Percentiles rank a stretch among this genome's conserved stretches.
Evolutionary conservation across 1,284 basidiomycete genomes (phyloP).

Genomic region (Ustilago vetiveriae): DNA sequence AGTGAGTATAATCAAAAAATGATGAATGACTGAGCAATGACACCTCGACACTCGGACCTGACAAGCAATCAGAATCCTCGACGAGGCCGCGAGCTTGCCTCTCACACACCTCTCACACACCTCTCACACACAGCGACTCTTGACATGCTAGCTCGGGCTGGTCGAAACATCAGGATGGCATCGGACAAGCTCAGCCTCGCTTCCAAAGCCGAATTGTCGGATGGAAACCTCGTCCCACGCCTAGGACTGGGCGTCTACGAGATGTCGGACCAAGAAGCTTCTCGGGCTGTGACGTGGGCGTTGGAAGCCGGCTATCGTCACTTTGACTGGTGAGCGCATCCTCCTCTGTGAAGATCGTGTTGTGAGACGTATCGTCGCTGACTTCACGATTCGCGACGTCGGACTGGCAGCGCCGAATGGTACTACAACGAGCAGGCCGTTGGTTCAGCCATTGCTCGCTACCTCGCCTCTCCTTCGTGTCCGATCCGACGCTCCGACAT

Average conservation of each 20-base stretch:
- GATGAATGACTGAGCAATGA: neutral
- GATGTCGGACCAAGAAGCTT: constrained; percentile 25
- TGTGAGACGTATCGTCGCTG: too few relatives aligned
- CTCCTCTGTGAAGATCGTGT: neutral
- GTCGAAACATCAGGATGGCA: constrained; percentile 3
- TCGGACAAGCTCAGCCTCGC: constrained; percentile 7
- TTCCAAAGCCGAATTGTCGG: constrained; percentile 18
- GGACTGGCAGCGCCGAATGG: constrained; percentile 20
- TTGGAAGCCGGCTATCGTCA: constrained; percentile 32
- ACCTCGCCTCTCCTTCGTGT: constrained; percentile 10
- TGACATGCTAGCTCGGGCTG: neutral
- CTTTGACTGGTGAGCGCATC: constrained; percentile 25
- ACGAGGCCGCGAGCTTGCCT: too few relatives aligned
- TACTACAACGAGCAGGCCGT: constrained; percentile 32
- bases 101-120: too few relatives aligned
- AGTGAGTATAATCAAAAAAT: neutral
- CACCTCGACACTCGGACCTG: too few relatives aligned
- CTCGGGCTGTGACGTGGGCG: constrained; percentile 31
- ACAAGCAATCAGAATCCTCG: too few relatives aligned
- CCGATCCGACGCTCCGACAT: constrained; percentile 13
- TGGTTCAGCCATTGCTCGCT: constrained; percentile 12
- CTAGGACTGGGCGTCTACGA: constrained; percentile 32
- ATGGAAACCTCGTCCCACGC: constrained; percentile 20
- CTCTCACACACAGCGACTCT: too few relatives aligned
- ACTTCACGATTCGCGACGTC: too few relatives aligned